These are phyloP conservation scores for Vachellia collinsii DNA, from an alignment of 306 rosid species.

Conservation along the genomic window DNA sequence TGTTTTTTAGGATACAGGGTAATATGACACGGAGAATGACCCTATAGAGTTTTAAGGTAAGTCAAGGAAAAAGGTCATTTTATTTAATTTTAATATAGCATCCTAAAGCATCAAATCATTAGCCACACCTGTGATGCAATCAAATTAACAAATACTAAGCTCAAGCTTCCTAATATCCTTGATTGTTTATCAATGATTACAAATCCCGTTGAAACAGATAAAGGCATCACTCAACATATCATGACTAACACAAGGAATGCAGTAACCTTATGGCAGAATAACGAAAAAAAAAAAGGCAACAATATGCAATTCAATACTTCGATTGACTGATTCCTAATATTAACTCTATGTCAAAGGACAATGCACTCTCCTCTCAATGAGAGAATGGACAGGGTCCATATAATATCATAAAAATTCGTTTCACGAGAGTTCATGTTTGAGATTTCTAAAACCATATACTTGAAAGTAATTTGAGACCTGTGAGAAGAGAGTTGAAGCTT, in stretches of 20 bases:
- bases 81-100: not conserved
- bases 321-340: constrained; percentile 10
- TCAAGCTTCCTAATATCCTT: constrained; percentile 7
- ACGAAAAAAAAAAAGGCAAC: not conserved
- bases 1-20: not conserved
- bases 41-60: not conserved
- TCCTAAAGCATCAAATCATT: constrained; percentile 6
- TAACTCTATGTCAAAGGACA: not conserved
- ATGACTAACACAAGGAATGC: constrained; percentile 1
- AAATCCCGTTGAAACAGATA: not conserved
- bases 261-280: constrained; percentile 21
- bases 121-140: not conserved
- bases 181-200: not conserved
- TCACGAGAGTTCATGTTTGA: constrained; percentile 20
- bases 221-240: constrained; percentile 19
- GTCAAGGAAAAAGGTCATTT: no score
- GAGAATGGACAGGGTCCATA: not conserved
- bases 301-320: constrained; percentile 15
- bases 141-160: constrained; percentile 6
- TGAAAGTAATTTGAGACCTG: constrained; percentile 61
- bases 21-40: not conserved
- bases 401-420: not conserved
- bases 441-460: constrained; percentile 17
- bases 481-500: constrained; percentile 93
- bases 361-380: not conserved